Evolutionary conservation across 345 rosid species (phyloP).

Genomic region (Populus deltoides): DNA sequence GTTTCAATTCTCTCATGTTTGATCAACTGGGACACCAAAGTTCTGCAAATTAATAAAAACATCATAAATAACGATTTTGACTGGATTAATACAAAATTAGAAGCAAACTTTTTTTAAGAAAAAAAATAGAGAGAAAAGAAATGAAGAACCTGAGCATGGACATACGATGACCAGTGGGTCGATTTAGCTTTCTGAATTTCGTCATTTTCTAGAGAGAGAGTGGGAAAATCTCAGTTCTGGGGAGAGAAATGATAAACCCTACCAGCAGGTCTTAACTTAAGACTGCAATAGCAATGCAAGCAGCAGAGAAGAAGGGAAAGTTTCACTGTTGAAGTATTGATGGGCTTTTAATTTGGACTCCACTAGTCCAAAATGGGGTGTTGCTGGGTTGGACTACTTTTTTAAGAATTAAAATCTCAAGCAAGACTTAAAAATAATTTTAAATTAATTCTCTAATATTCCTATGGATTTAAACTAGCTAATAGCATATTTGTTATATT

Average conservation of each 20-base stretch:
- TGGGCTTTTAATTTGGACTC: background rate
- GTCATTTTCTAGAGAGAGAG: constrained; percentile 40
- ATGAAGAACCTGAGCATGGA: constrained; percentile 73
- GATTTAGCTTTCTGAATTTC: constrained; percentile 75
- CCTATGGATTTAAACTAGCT: too few species aligned
- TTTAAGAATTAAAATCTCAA: too few species aligned
- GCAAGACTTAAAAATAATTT: too few species aligned
- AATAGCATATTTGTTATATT: too few species aligned
- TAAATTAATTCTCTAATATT: too few species aligned
- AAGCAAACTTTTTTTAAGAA: background rate
- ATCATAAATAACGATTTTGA: background rate
- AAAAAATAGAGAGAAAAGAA: background rate
- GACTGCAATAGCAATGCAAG: background rate
- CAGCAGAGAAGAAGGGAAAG: background rate
- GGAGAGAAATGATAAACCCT: constrained; percentile 4
- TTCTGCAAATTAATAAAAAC: constrained; percentile 34
- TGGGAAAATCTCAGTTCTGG: background rate
- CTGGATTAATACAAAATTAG: background rate
- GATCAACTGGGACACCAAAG: constrained; percentile 93
- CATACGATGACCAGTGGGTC: constrained; percentile 82
- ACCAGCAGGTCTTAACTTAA: background rate
- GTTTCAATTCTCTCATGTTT: constrained; percentile 93
- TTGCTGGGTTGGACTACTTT: background rate
- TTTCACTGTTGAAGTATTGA: background rate
- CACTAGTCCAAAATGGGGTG: too few species aligned